Base-by-base conservation (phyloP, 108 stramenopile species). In the Mayamaea pseudoterrestris region DNA sequence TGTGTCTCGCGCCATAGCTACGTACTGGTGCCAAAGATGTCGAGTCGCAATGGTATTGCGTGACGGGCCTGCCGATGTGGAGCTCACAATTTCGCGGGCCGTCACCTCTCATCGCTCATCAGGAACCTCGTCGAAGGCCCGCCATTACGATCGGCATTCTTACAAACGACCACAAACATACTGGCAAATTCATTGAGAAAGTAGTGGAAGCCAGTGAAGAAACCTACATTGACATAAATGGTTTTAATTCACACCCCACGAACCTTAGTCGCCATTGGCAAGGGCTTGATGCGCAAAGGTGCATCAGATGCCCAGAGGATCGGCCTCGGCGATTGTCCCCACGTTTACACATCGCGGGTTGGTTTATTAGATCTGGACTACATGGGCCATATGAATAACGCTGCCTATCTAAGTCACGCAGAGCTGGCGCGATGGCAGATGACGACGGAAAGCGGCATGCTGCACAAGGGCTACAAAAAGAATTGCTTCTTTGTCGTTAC, bases 381-480 rank as follows among this genome's bases (percentile, higher is more conserved):
- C 14, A 39, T 76, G 52, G 57, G 61, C 28, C 82, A 84, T 39
- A 58, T 80, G 70, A 84, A 84, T 45, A 79, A 84, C 48, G 82
- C 82, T 24, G 57, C 71, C 17, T 84, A 77, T 35, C 47, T 84
- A 16, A 59, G 49, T 18, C 82, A 84, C 47, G 75, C 78, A 8
- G 82, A 84, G 47, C 50, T 71, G 35, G 82, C 82, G 2, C 46
- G 78, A 43, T 84, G 78, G 78, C 73, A 80, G 41, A 53, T 68
- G 78, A 58, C 60, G 13, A 48, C 82, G 0, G 51, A 71, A 35
- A 73, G 58, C 27, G 78, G 78, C 41, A 46, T 53, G 31, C 57
- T 80, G 13, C 18, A 42, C 34, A 47, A 47, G 1, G 60, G 58
- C 58, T 11, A 52, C 7, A 50, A 55, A 41, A 58, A 49, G 11